A percentile compares a stretch with the other conserved stretches of the same genome.
Conservation (phyloP, 1,284 basidiomycete genomes). For the Pterulicium gracile region DNA sequence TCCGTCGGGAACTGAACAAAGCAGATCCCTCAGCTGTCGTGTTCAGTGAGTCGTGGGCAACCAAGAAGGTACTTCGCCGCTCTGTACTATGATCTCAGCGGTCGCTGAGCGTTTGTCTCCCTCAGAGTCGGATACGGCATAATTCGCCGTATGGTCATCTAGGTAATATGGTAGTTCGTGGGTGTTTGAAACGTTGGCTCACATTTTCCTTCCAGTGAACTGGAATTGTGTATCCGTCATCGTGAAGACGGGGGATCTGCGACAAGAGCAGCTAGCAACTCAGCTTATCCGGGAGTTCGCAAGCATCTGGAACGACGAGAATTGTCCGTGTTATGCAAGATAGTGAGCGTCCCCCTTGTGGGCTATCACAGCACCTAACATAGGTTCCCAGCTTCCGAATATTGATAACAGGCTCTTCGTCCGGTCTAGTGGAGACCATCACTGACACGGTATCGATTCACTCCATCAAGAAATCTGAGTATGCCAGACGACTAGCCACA, state of each 20-base stretch:
- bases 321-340: conserved; percentile 83
- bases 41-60: conserved; percentile 91
- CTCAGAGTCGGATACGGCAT: conserved; percentile 78
- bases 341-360: conserved; percentile 57
- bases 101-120: conserved; percentile 8
- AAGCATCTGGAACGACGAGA: conserved; percentile 91
- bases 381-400: conserved; percentile 55
- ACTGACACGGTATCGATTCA: conserved; percentile 97
- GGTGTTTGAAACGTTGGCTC: conserved; percentile 5
- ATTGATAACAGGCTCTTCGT: conserved; percentile 86
- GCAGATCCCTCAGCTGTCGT: conserved; percentile 94
- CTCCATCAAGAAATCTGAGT: conserved; percentile 98
- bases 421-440: conserved; percentile 90
- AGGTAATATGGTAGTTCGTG: conserved; percentile 36
- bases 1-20: conserved; percentile 89
- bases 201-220: conserved; percentile 31
- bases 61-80: conserved; percentile 66
- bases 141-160: conserved; percentile 94
- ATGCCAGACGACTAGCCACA: conserved; percentile 75
- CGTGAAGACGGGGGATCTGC: conserved; percentile 95
- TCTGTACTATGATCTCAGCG: conserved; percentile 4
- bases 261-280: conserved; percentile 96
- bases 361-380: neutral
- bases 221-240: conserved; percentile 94
- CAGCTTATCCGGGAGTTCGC: conserved; percentile 93